Base-by-base conservation (phyloP, 2,329 filamentous ascomycete genomes). In the Biscogniauxia mediterranea region DNA sequence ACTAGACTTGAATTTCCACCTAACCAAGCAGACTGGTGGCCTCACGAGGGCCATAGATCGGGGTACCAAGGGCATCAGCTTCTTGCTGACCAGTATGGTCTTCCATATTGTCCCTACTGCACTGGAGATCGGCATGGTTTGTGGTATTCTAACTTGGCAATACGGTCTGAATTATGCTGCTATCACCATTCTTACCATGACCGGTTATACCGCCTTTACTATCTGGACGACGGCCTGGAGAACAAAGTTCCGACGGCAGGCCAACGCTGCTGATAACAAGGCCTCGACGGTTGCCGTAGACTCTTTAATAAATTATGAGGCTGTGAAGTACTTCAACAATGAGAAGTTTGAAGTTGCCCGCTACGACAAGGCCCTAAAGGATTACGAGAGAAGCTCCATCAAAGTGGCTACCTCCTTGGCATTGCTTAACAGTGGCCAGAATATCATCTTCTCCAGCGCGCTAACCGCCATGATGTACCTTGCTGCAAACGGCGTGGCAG, bases 251-350 rank as follows among this genome's bases (percentile, higher is more conserved):
- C 86, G 96, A 54, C 90, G 94, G 70, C 91, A 96, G 76, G 93
- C 95, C 49, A 99, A 99, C 74, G 92, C 93, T 5, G 96, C 95
- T 0, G 96, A 99, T 70, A 99, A 98, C 77, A 92, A 89, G 73
- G 95, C 92, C 0, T 96, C 94, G 0, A 98, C 94, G 0, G 92
- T 98, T 7, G 94, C 94, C 0, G 93, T 98, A 1, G 95, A 99
- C 78, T 97, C 93, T 0, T 80, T 99, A 56, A 97, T 99, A 81
- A 99, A 99, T 79, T 99, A 97, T 72, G 95, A 99, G 77, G 94
- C 96, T 15, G 95, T 99, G 73, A 99, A 99, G 78, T 97, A 98
- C 79, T 99, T 98, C 80, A 99, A 99, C 80, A 99, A 99, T 72
- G 96, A 99, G 73, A 92, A 90, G 67, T 98, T 93, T 67, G 95